Base-by-base conservation (phyloP, 352 stramenopile genomes). In the Pythium rishiriense region DNA sequence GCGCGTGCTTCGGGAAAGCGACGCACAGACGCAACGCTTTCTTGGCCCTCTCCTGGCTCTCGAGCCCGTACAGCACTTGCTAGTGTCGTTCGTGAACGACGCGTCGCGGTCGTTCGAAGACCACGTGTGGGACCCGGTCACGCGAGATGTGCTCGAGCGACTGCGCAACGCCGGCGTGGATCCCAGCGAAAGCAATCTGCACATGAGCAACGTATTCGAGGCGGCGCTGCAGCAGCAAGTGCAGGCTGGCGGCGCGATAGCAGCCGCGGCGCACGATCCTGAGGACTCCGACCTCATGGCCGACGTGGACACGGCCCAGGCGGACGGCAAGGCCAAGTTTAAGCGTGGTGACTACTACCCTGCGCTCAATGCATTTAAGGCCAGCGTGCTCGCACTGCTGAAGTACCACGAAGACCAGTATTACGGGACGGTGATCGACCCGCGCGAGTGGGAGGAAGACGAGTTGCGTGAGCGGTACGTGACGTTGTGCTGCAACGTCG, bases 401-500 rank as follows among this genome's bases (percentile, higher is more conserved):
- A 66, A 76, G 46, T 69, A 83, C 39, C 70, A 88, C 10, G 37
- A 74, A 57, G 74, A 70, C 41, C 67, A 88, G 22, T 80, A 85
- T 29, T 85, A 87, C 37, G 80, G 72, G 1, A 66, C 73, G 14
- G 62, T 24, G 2, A 61, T 81, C 6, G 64, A 78, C 25, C 53
- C 67, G 3, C 17, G 39, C 0, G 62, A 87, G 21, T 87, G 76
- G 79, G 65, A 87, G 22, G 76, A 87, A 37, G 64, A 74, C 33
- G 59, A 73, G 7, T 58, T 74, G 19, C 63, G 63, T 4, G 39
- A 57, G 35, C 63, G 63, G 6, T 91, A 83, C 46, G 83, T 91
- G 35, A 90, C 70, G 52, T 68, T 90, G 14, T 93, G 86, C 57
- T 81, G 70, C 64, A 95, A 95, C 62, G 62, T 92, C 7, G 84